These are phyloP conservation scores for Schizothecium vesticola DNA, from an alignment of 495 filamentous ascomycete genomes.

Conservation along the genomic window DNA sequence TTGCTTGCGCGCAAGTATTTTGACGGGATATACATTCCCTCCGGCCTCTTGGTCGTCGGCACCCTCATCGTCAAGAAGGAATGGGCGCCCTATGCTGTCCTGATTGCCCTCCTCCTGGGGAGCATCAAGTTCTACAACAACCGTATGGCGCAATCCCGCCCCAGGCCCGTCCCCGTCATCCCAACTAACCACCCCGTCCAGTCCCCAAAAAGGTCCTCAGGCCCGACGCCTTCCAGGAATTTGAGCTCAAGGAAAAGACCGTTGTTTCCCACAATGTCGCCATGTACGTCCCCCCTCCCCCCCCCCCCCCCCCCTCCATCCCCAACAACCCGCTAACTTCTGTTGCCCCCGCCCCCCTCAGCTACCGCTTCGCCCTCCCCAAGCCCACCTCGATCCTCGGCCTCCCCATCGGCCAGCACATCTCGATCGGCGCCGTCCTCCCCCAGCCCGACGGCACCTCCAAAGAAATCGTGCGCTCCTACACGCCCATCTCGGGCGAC, in stretches of 20 bases:
- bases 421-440: slow-evolving; percentile 82
- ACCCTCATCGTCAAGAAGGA: slow-evolving; percentile 71
- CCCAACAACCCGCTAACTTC: slow-evolving; percentile 12
- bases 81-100: slow-evolving; percentile 67
- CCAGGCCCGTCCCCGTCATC: background rate
- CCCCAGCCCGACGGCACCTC: slow-evolving; percentile 55
- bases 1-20: slow-evolving; percentile 44
- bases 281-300: slow-evolving; percentile 51
- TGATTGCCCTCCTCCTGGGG: slow-evolving; percentile 54
- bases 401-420: slow-evolving; percentile 96
- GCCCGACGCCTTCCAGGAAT: slow-evolving; percentile 80
- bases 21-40: slow-evolving; percentile 78
- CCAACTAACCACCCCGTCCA: slow-evolving; percentile 25
- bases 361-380: slow-evolving; percentile 87
- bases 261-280: slow-evolving; percentile 94
- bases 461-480: slow-evolving; percentile 91
- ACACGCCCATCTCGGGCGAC: slow-evolving; percentile 94
- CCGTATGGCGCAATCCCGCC: slow-evolving; percentile 36
- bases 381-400: slow-evolving; percentile 74
- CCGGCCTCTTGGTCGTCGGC: slow-evolving; percentile 72
- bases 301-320: background rate
- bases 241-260: slow-evolving; percentile 84
- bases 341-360: slow-evolving; percentile 27
- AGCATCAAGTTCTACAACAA: slow-evolving; percentile 58
- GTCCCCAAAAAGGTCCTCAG: slow-evolving; percentile 77